Evolutionary conservation across 1,284 basidiomycete genomes (phyloP), one percentile per base, ranked within the genome.

Genomic region (Ustilago lituana): DNA sequence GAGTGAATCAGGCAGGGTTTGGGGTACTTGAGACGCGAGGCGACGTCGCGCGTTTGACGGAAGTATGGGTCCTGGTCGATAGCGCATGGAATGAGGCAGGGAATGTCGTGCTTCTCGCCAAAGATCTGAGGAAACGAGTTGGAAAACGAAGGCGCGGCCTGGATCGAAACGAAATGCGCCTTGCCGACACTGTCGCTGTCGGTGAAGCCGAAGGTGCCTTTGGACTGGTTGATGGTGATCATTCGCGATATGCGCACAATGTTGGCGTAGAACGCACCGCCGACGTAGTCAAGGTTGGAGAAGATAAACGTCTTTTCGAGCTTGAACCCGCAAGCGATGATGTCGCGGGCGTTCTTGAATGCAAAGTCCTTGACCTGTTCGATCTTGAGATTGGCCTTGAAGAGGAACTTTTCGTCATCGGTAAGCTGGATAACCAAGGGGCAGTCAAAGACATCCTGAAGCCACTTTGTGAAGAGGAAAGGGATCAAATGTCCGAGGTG

Each of bases 61-160:
- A 98, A 99, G 86, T 98, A 96, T 12, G 86, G 86, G 67, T 86
- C 86, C 74, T 99, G 96, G 83, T 99, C 96, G 80, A 99, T 98
- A 14, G 96, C 96, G 81, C 95, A 98, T 2, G 96, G 96, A 76
- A 98, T 98, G 37, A 99, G 86, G 79, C 89, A 92, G 0, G 95
- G 94, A 47, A 98, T 88, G 83, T 94, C 91, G 61, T 89, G 88
- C 50, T 85, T 86, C 10, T 88, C 86, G 66, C 94, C 94, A 79
- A 94, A 99, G 78, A 99, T 98, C 73, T 98, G 93, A 10, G 96
- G 95, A 86, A 98, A 98, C 22, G 94, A 97, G 84, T 94, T 97
- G 76, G 92, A 94, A 86, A 99, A 98, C 17, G 94, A 92, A 0
- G 96, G 94, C 2, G 94, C 90, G 11, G 95, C 93, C 84, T 99